These are phyloP conservation scores for Vitis amurensis DNA, from an alignment of 164 flowering plant species.

Conservation along the genomic window DNA sequence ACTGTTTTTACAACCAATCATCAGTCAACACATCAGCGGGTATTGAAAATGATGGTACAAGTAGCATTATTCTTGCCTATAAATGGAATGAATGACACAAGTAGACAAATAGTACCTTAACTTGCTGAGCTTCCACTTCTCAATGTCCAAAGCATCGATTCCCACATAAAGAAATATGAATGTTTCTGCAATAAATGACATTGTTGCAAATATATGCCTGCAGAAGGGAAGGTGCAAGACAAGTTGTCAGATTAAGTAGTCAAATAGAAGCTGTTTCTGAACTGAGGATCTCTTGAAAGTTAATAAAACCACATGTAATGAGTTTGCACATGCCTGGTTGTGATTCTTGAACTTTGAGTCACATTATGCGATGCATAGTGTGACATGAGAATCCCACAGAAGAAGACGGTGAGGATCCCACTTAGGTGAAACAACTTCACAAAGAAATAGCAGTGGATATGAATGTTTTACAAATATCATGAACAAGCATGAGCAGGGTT, in stretches of 20 bases:
- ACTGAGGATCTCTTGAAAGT: not conserved
- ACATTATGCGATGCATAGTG: slow-evolving; percentile 96
- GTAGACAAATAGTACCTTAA: slow-evolving; percentile 42
- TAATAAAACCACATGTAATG: not conserved
- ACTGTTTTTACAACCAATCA: too few relatives aligned
- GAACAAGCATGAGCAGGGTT: not conserved
- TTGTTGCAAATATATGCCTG: slow-evolving; percentile 86
- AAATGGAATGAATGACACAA: not conserved
- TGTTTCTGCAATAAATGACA: slow-evolving; percentile 85
- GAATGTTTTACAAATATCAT: not conserved
- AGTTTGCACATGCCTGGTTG: slow-evolving; percentile 55
- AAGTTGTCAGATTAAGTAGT: not conserved
- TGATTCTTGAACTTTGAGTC: slow-evolving; percentile 72
- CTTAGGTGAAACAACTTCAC: slow-evolving; percentile 72
- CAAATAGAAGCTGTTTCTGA: not conserved
- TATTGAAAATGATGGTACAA: too few relatives aligned
- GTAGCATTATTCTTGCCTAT: too few relatives aligned
- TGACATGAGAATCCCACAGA: slow-evolving; percentile 88
- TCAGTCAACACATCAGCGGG: too few relatives aligned
- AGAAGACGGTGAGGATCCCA: slow-evolving; percentile 90
- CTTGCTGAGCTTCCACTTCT: slow-evolving; percentile 76
- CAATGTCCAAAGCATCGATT: slow-evolving; percentile 83
- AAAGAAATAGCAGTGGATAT: slow-evolving; percentile 7
- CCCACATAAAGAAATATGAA: slow-evolving; percentile 92
- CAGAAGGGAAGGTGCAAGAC: slow-evolving; percentile 6